Percentiles rank a stretch among this genome's conserved stretches.
Evolutionary conservation across 2,329 filamentous ascomycete genomes (phyloP).

Genomic region (Blastomyces parvus): DNA sequence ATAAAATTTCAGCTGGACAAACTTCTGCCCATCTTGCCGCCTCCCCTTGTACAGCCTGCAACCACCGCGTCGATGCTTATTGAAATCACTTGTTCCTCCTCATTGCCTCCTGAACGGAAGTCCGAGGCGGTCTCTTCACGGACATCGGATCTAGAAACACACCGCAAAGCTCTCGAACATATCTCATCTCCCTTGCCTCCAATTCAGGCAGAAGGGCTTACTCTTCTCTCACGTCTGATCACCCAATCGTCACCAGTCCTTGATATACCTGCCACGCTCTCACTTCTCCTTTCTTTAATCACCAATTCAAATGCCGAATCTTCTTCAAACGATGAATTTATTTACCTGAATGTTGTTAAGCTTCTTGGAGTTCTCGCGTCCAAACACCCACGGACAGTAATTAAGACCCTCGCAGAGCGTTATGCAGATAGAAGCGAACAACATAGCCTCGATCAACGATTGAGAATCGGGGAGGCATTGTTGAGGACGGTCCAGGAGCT

Average conservation of each 20-base stretch:
- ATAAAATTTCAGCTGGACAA: constrained; percentile 30
- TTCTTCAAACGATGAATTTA: constrained; percentile 32
- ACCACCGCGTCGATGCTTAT: constrained; percentile 36
- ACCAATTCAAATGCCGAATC: constrained; percentile 29
- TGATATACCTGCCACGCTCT: constrained; percentile 35
- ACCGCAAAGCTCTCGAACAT: constrained; percentile 34
- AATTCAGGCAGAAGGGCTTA: constrained; percentile 37
- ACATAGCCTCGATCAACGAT: constrained; percentile 30
- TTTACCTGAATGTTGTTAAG: constrained; percentile 37
- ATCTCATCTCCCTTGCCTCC: constrained; percentile 34
- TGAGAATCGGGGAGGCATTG: constrained; percentile 35
- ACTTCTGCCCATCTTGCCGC: constrained; percentile 28
- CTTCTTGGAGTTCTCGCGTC: constrained; percentile 33
- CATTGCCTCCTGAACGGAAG: constrained; percentile 19
- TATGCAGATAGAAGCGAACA: constrained; percentile 33
- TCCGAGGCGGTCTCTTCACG: constrained; percentile 20
- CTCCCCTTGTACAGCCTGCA: constrained; percentile 28
- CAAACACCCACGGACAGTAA: constrained; percentile 33
- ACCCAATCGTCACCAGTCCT: constrained; percentile 34
- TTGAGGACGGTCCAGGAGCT: constrained; percentile 35
- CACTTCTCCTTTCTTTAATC: constrained; percentile 33
- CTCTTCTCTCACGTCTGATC: constrained; percentile 32
- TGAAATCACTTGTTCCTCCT: constrained; percentile 30
- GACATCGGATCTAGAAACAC: constrained; percentile 31
- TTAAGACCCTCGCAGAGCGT: constrained; percentile 33